Conservation (phyloP, 768 basidiomycete species). For the Cystoderma amianthinum region DNA sequence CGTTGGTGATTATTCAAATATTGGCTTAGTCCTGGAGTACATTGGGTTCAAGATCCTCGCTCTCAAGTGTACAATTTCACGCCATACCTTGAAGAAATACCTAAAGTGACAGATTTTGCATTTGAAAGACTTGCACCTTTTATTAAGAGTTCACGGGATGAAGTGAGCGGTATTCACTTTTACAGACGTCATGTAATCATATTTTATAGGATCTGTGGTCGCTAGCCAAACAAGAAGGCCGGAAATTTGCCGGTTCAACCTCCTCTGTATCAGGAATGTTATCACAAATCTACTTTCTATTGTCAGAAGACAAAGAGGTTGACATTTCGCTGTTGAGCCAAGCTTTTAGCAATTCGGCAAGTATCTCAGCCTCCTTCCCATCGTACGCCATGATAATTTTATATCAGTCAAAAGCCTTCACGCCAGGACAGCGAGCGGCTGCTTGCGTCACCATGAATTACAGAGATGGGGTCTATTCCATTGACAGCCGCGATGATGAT, state of each 20-base stretch:
- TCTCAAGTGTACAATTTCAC: constrained; percentile 84
- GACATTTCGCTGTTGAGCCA: constrained; percentile 56
- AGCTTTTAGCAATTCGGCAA: constrained; percentile 53
- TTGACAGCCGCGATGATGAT: constrained; percentile 47
- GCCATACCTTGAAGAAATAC: constrained; percentile 64
- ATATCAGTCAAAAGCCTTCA: constrained; percentile 54
- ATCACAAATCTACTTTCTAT: constrained; percentile 81
- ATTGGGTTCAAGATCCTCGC: constrained; percentile 83
- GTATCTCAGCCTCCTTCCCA: too few relatives aligned
- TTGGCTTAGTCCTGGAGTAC: constrained; percentile 68
- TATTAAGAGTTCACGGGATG: constrained; percentile 70
- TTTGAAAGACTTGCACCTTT: constrained; percentile 75
- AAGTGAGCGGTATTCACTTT: constrained; percentile 33
- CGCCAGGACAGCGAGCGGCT: constrained; percentile 75
- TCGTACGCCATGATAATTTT: too few relatives aligned
- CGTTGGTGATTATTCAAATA: constrained; percentile 3
- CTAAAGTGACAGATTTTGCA: constrained; percentile 75
- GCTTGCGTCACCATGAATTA: constrained; percentile 60
- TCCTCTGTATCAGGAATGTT: constrained; percentile 83
- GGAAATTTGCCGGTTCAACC: constrained; percentile 78
- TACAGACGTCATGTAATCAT: neutral
- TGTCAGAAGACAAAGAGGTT: constrained; percentile 66
- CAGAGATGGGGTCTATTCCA: constrained; percentile 58
- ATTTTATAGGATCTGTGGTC: constrained; percentile 50
- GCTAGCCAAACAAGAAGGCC: constrained; percentile 52